Conservation (phyloP, 176 grass and related monocot species). For the Tillandsia leiboldiana region DNA sequence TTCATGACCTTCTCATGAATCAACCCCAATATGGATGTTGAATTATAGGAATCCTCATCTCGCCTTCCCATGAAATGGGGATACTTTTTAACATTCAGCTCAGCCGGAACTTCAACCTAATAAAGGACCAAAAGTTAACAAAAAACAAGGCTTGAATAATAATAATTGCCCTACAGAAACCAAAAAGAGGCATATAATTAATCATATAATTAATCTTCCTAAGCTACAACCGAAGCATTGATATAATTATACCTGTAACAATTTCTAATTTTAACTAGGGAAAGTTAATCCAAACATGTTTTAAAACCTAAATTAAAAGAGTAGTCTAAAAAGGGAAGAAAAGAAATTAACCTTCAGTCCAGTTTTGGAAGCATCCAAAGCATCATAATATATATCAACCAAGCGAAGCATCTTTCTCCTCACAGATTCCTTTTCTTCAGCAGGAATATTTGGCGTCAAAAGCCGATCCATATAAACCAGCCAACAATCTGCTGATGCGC, state of each 20-base stretch:
- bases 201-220: too few species aligned
- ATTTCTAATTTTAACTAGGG: too few species aligned
- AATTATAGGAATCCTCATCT: slow-evolving; percentile 18
- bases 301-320: background rate
- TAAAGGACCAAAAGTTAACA: slow-evolving; percentile 1
- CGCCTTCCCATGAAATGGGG: slow-evolving; percentile 55
- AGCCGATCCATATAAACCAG: slow-evolving; percentile 55
- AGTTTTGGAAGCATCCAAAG: slow-evolving; percentile 53
- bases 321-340: background rate
- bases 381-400: slow-evolving; percentile 67
- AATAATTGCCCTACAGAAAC: background rate
- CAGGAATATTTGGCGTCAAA: slow-evolving; percentile 26
- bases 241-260: background rate
- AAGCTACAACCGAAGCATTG: too few species aligned
- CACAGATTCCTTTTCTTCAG: slow-evolving; percentile 12
- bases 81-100: slow-evolving; percentile 35
- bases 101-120: slow-evolving; percentile 36
- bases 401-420: slow-evolving; percentile 37
- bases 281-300: too few species aligned
- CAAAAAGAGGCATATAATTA: background rate
- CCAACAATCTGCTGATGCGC: slow-evolving; percentile 47
- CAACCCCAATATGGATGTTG: slow-evolving; percentile 42
- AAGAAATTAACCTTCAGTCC: slow-evolving; percentile 41
- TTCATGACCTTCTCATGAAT: slow-evolving; percentile 37
- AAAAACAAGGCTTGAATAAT: background rate